These are phyloP conservation scores for Rutstroemia sp. DNA, from an alignment of 2,329 filamentous ascomycete genomes.

Conservation along the genomic window DNA sequence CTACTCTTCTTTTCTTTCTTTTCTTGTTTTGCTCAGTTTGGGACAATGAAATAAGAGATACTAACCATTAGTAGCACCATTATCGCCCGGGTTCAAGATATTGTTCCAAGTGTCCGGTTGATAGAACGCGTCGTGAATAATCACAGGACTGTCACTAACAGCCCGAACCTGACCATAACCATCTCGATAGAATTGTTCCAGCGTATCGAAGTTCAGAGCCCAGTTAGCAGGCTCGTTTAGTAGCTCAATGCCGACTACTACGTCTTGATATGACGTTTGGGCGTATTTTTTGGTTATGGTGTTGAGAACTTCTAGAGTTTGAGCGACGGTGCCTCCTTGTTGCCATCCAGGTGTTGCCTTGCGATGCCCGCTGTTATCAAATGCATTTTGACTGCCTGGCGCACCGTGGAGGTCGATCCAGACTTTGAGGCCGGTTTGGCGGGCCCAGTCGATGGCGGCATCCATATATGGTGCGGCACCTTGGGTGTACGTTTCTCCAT, in stretches of 20 bases:
- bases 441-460: conserved; percentile 48
- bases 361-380: conserved; percentile 52
- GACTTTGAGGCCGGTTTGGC: conserved; percentile 44
- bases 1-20: too few species aligned
- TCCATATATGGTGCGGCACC: conserved; percentile 47
- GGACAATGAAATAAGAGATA: conserved; percentile 37
- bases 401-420: conserved; percentile 52
- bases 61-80: conserved; percentile 35
- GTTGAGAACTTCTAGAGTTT: conserved; percentile 48
- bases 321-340: conserved; percentile 38
- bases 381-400: conserved; percentile 51
- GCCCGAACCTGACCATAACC: conserved; percentile 40
- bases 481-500: conserved; percentile 41
- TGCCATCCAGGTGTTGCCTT: conserved; percentile 37
- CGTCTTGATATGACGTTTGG: conserved; percentile 43
- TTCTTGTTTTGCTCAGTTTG: conserved; percentile 10
- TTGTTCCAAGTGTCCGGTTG: conserved; percentile 51
- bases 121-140: conserved; percentile 52
- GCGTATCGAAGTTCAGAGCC: conserved; percentile 28
- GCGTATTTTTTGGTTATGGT: conserved; percentile 52
- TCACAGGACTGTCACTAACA: conserved; percentile 40
- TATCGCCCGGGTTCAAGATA: conserved; percentile 42
- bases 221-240: conserved; percentile 44
- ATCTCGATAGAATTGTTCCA: conserved; percentile 40
- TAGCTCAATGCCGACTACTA: conserved; percentile 49